Evolutionary conservation across 2,329 filamentous ascomycete species (phyloP).

Genomic region (Aspergillus neoniger): DNA sequence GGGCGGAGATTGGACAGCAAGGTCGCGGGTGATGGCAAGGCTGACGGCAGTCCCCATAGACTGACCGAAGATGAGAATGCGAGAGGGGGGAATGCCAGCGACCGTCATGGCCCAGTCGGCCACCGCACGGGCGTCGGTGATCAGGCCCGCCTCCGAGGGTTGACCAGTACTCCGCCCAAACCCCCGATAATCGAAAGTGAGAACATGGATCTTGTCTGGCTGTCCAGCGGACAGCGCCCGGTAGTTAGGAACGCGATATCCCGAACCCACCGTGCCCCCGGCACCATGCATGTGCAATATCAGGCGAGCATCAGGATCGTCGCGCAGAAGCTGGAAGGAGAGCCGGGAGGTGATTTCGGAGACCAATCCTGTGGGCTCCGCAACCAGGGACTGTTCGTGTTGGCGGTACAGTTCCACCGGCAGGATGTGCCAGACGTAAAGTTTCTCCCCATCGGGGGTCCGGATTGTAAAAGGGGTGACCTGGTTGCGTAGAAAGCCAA

Average conservation of each 20-base stretch:
- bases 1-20: constrained; percentile 45
- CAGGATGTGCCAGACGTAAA: constrained; percentile 56
- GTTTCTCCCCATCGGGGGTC: constrained; percentile 43
- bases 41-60: constrained; percentile 60
- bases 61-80: constrained; percentile 62
- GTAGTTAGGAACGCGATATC: constrained; percentile 58
- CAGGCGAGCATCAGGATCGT: constrained; percentile 49
- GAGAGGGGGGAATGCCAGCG: constrained; percentile 54
- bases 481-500: constrained; percentile 53
- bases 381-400: constrained; percentile 43
- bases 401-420: constrained; percentile 50
- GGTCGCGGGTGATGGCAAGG: constrained; percentile 48
- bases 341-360: constrained; percentile 39
- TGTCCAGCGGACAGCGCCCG: constrained; percentile 45
- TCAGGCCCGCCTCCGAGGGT: constrained; percentile 58
- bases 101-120: constrained; percentile 57
- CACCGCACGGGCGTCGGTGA: constrained; percentile 56
- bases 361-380: constrained; percentile 41
- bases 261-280: constrained; percentile 58
- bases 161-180: constrained; percentile 57
- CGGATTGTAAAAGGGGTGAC: constrained; percentile 51
- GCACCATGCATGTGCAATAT: constrained; percentile 59
- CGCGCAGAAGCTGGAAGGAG: constrained; percentile 48
- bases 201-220: constrained; percentile 56
- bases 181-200: constrained; percentile 56